Conservation (phyloP, 2,329 filamentous ascomycete species). For the Cytospora leucostoma region DNA sequence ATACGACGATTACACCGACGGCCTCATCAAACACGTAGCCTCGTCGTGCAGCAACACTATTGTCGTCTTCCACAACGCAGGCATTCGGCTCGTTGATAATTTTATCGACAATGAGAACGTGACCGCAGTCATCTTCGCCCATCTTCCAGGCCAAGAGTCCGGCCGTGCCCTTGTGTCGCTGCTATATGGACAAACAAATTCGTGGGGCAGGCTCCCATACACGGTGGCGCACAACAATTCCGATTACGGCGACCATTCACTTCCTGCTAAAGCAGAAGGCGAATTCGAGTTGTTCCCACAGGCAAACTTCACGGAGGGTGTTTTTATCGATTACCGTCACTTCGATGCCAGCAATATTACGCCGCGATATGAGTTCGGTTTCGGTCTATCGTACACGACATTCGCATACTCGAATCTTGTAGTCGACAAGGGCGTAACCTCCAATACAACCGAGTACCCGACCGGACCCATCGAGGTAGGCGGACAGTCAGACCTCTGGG, state of each 20-base stretch:
- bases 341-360: constrained; percentile 52
- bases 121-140: constrained; percentile 64
- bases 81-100: constrained; percentile 58
- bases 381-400: constrained; percentile 57
- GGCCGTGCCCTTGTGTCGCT: constrained; percentile 57
- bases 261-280: constrained; percentile 47
- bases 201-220: constrained; percentile 62
- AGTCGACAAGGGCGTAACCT: constrained; percentile 37
- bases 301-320: constrained; percentile 53
- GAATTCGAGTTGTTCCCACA: constrained; percentile 54
- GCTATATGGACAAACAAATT: constrained; percentile 58
- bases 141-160: constrained; percentile 65
- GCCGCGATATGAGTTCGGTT: constrained; percentile 58
- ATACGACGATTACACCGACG: constrained; percentile 66
- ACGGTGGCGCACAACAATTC: constrained; percentile 58
- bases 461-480: constrained; percentile 44
- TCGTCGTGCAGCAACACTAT: constrained; percentile 62
- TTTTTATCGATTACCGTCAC: constrained; percentile 56
- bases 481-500: constrained; percentile 51
- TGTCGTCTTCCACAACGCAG: constrained; percentile 66
- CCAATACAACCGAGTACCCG: constrained; percentile 40
- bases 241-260: constrained; percentile 54
- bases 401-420: constrained; percentile 50
- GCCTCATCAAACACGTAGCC: constrained; percentile 58
- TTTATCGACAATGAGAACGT: constrained; percentile 66